Conservation (phyloP, 2,329 filamentous ascomycete genomes). For the Phyllosticta ampelicida region DNA sequence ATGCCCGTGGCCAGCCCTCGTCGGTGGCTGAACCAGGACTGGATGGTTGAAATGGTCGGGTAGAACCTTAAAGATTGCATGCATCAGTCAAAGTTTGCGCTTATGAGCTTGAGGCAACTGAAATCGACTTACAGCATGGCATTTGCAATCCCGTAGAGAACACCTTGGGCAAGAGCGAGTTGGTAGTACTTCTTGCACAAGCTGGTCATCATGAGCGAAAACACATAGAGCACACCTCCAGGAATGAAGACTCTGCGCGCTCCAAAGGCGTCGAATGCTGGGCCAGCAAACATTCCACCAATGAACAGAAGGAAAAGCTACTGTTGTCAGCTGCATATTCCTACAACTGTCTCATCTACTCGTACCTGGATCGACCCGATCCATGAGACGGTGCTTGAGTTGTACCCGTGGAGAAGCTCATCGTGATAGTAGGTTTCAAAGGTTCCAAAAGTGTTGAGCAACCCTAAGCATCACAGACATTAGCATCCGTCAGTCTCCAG, state of each 20-base stretch:
- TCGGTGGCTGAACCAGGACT: conserved; percentile 31
- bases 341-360: background rate
- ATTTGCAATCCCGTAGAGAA: conserved; percentile 37
- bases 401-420: conserved; percentile 27
- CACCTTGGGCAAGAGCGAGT: conserved; percentile 39
- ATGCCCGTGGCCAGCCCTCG: conserved; percentile 34
- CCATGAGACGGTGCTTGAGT: conserved; percentile 37
- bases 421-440: conserved; percentile 40
- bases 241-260: conserved; percentile 40
- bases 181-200: conserved; percentile 42
- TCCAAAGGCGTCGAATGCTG: conserved; percentile 49
- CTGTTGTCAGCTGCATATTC: background rate
- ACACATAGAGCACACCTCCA: conserved; percentile 42
- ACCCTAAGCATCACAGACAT: conserved; percentile 19
- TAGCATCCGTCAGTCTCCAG: background rate
- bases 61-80: conserved; percentile 36
- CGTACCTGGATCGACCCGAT: conserved; percentile 38
- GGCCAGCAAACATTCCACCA: conserved; percentile 45
- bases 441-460: conserved; percentile 38
- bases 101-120: background rate
- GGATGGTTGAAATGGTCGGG: conserved; percentile 47
- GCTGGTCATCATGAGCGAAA: conserved; percentile 48
- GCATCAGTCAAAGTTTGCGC: conserved; percentile 30
- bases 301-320: conserved; percentile 15
- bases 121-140: background rate